Conservation (phyloP, 2,329 filamentous ascomycete genomes). For the Fusarium foetens region DNA sequence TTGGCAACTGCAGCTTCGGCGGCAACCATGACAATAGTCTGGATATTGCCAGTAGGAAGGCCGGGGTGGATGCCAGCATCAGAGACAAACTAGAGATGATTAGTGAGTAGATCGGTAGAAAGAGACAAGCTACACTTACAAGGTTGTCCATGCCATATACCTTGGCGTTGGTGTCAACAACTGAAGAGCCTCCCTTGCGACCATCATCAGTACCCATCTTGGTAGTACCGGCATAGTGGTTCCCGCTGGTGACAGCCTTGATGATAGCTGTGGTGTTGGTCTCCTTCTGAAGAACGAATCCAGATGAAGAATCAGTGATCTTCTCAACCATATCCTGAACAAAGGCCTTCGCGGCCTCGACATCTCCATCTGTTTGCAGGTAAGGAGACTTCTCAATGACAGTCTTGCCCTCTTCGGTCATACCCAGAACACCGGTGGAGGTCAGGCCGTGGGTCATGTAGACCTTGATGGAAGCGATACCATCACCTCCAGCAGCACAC, state of each 20-base stretch:
- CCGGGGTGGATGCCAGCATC: constrained; percentile 76
- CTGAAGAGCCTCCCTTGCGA: constrained; percentile 61
- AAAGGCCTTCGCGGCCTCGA: constrained; percentile 70
- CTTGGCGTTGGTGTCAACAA: constrained; percentile 70
- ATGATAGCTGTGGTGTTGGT: constrained; percentile 45
- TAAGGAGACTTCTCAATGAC: constrained; percentile 69
- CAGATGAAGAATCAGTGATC: constrained; percentile 51
- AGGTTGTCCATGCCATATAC: constrained; percentile 75
- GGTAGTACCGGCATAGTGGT: constrained; percentile 65
- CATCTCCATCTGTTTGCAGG: constrained; percentile 67
- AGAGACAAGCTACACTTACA: not conserved
- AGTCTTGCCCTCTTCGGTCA: constrained; percentile 66
- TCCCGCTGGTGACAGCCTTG: constrained; percentile 49
- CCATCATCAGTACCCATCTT: constrained; percentile 70
- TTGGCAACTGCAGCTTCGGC: constrained; percentile 66
- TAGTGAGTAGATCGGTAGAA: not conserved
- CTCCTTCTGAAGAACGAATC: constrained; percentile 17
- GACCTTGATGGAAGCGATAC: constrained; percentile 62
- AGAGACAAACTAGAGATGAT: constrained; percentile 61
- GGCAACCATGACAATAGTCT: constrained; percentile 69
- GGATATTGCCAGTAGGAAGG: constrained; percentile 73
- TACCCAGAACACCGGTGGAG: constrained; percentile 70
- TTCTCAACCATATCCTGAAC: constrained; percentile 69
- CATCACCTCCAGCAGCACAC: constrained; percentile 69
- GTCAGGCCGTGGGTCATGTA: constrained; percentile 72